A percentile compares a stretch with the other conserved stretches of the same genome.
Conservation (phyloP, 2,329 filamentous ascomycete species). For the Lizonia empirigonia region DNA sequence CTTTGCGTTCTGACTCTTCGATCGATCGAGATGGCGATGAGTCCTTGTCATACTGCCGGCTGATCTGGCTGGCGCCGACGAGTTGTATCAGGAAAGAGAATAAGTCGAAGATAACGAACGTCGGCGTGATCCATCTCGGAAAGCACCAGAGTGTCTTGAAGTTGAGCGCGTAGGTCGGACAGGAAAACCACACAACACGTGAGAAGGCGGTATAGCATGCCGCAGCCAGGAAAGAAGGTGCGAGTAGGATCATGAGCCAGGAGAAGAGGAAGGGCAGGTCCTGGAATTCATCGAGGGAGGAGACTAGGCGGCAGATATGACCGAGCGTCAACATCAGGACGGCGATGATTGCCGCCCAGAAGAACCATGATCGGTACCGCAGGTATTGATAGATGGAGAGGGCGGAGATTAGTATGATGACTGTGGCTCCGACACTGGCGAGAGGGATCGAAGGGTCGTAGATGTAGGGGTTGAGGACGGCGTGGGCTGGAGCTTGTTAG, state of each 20-base stretch:
- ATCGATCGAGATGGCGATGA: constrained; percentile 50
- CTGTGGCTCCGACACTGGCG: constrained; percentile 50
- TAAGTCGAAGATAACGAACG: constrained; percentile 57
- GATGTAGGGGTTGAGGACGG: constrained; percentile 51
- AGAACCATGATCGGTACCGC: constrained; percentile 46
- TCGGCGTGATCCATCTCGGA: constrained; percentile 53
- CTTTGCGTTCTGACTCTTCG: constrained; percentile 38
- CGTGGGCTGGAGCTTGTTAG: constrained; percentile 19
- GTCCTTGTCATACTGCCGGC: constrained; percentile 39
- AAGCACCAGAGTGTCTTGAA: constrained; percentile 53
- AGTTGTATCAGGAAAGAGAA: constrained; percentile 56
- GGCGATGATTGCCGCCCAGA: constrained; percentile 43
- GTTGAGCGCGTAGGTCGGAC: constrained; percentile 46
- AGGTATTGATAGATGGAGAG: constrained; percentile 43
- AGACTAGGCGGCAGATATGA: constrained; percentile 58
- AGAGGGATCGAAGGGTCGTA: constrained; percentile 55
- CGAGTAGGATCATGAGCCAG: constrained; percentile 55
- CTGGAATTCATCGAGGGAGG: constrained; percentile 41
- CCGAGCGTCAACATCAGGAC: constrained; percentile 56
- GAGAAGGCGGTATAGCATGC: constrained; percentile 58
- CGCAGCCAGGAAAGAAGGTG: constrained; percentile 57
- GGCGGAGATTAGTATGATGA: constrained; percentile 48
- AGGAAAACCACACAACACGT: constrained; percentile 52
- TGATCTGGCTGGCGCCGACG: constrained; percentile 52
- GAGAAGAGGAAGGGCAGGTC: constrained; percentile 49